Base-by-base conservation (phyloP, 164 flowering plant species). In the Sextonia rubra region DNA sequence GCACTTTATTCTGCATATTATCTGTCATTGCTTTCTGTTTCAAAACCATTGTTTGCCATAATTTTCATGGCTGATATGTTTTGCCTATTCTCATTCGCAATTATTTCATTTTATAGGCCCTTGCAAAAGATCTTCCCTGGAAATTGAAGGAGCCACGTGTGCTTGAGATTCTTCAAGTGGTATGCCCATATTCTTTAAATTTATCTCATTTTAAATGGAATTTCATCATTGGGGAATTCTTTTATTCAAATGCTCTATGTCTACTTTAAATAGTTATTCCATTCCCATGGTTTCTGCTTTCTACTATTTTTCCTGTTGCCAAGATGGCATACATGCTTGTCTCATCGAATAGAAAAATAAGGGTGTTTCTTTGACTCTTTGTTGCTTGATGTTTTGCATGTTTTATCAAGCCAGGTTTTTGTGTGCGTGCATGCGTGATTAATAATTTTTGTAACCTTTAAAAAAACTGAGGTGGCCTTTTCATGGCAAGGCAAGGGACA, bases 51-150 rank as follows among this genome's bases (percentile, higher is more conserved):
- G 37, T 25, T 29, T 64, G 27, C 7, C 44, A 29, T 26, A 64
- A 29, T 5, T 27, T 27, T 3, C 32, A 64, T 14, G 30, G 17
- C 20, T 4, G 32, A 64, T 29, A 12, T 64, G 37, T 27, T 32
- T 29, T 68, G 3, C 3, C 29, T 9, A 24, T 49, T 20, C 12
- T 68, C 23, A 49, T 52, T 14, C 2, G 17, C 15, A 9, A 52
- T 48, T n/a, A 25, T 61, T 32, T 48, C 52, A 29, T 18, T 64
- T 22, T 86, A 79, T 87, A 94, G 98, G 99, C 99, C 62, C 92
- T 95, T 80, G 98, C 92, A n/a, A 90, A 96, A 83, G 99, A 96
- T 85, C 87, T 89, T 75, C 99, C 97, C 44, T 93, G 94, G 94
- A 90, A 83, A 81, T 49, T 91, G 86, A 96, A 88, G 82, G 99